Conservation (phyloP, 177 flowering plant genomes). For the Vitis hybrid region DNA sequence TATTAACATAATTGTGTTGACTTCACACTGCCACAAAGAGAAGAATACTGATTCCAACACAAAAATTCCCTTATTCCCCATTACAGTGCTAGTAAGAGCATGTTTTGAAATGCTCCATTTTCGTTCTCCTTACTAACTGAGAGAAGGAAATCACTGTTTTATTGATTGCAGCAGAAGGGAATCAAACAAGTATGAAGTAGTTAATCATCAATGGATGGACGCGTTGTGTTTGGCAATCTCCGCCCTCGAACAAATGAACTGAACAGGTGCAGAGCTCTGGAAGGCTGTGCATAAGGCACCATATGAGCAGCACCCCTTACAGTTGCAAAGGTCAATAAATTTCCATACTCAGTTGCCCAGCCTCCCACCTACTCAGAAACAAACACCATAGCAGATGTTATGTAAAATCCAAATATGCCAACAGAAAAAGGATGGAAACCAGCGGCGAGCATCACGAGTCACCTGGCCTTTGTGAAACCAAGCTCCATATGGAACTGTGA, state of each 20-base stretch:
- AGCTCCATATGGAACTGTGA: conserved; percentile 86
- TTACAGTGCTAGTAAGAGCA: too few species aligned
- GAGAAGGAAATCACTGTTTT: too few species aligned
- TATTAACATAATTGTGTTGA: too few species aligned
- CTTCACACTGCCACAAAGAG: too few species aligned
- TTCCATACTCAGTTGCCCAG: conserved; percentile 88
- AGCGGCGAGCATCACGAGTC: too few species aligned
- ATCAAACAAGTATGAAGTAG: too few species aligned
- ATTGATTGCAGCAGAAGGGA: too few species aligned
- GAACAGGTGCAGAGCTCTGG: conserved; percentile 85
- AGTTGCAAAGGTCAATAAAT: conserved; percentile 80
- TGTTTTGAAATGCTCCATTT: too few species aligned
- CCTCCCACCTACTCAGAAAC: conserved; percentile 73
- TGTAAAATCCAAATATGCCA: not conserved
- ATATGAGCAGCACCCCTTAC: conserved; percentile 98
- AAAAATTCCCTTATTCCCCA: too few species aligned
- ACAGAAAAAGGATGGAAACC: not conserved
- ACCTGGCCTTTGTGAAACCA: conserved; percentile 98
- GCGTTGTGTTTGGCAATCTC: conserved; percentile 71
- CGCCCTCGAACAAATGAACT: conserved; percentile 64
- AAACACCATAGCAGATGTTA: not conserved
- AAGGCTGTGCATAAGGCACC: conserved; percentile 95
- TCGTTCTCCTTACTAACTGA: too few species aligned
- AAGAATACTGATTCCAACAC: too few species aligned
- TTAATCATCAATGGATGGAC: conserved; percentile 40